These are phyloP conservation scores for Ulmus americana DNA, from an alignment of 331 rosid species.

Conservation along the genomic window DNA sequence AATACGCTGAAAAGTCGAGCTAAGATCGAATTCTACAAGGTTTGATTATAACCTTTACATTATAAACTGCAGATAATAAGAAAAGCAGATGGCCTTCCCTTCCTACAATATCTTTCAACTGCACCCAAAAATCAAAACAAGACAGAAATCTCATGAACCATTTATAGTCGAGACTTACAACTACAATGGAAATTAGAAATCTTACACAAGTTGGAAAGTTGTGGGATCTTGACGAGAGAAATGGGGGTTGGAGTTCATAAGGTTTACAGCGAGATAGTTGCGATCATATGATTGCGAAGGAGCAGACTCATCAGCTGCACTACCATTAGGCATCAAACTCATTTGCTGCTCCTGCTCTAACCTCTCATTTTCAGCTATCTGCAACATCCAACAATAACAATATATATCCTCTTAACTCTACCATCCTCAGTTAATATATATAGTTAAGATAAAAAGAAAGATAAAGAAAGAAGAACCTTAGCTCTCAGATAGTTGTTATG, in stretches of 20 bases:
- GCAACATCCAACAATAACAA: constrained; percentile 8
- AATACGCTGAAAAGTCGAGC: not conserved
- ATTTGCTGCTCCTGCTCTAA: constrained; percentile 46
- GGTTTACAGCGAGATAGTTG: constrained; percentile 49
- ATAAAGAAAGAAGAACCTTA: constrained; percentile 42
- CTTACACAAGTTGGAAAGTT: constrained; percentile 80
- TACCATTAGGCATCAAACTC: constrained; percentile 42
- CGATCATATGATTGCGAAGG: constrained; percentile 54
- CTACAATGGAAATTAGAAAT: not conserved
- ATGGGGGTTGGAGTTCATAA: constrained; percentile 47
- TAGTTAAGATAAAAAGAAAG: not conserved
- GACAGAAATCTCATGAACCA: not conserved
- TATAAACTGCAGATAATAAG: not conserved
- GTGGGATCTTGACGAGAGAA: constrained; percentile 63
- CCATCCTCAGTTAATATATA: not conserved
- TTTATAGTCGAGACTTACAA: not conserved
- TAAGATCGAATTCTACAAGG: not conserved
- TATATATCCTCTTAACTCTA: not conserved
- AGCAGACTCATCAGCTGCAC: constrained; percentile 36
- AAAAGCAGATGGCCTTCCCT: not conserved
- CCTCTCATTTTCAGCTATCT: constrained; percentile 84
- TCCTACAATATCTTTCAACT: constrained; percentile 20
- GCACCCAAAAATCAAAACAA: constrained; percentile 10
- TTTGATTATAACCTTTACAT: too few relatives aligned
- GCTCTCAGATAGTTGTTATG: constrained; percentile 78